phyloP scores from a whole-genome alignment of 805 yeast species.

The Cephaloascus albidus region DNA sequence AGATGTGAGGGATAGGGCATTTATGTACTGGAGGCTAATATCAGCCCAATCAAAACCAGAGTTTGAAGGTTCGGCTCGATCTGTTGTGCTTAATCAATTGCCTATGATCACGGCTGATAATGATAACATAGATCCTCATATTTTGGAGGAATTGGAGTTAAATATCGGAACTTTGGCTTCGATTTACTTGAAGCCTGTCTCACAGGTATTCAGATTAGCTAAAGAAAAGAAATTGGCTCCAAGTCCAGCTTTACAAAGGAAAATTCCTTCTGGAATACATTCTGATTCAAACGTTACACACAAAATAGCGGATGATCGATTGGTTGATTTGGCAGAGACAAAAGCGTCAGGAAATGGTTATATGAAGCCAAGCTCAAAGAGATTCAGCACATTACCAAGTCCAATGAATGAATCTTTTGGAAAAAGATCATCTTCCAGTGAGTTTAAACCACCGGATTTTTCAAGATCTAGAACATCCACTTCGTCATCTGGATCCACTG shows the following conservation, averaged over 20 bases:
- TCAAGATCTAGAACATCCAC: background rate
- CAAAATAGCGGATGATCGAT: no score
- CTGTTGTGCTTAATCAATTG: constrained; percentile 48
- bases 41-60: constrained; percentile 27
- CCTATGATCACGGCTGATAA: constrained; percentile 62
- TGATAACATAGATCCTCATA: constrained; percentile 58
- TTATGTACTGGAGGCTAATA: constrained; percentile 75
- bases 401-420: background rate
- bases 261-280: constrained; percentile 1
- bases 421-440: background rate
- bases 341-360: no score
- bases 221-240: constrained; percentile 38
- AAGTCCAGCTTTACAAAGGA: constrained; percentile 32
- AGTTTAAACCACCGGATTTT: background rate
- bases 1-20: constrained; percentile 80
- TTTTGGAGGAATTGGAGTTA: constrained; percentile 74
- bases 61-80: constrained; percentile 30
- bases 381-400: background rate
- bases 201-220: constrained; percentile 65
- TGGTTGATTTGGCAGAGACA: background rate
- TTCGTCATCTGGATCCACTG: background rate
- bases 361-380: background rate
- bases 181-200: constrained; percentile 74
- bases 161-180: constrained; percentile 79
- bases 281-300: background rate